Evolutionary conservation across 2,329 filamentous ascomycete species (phyloP).

Genomic region (Colletotrichum gloeosporioides): DNA sequence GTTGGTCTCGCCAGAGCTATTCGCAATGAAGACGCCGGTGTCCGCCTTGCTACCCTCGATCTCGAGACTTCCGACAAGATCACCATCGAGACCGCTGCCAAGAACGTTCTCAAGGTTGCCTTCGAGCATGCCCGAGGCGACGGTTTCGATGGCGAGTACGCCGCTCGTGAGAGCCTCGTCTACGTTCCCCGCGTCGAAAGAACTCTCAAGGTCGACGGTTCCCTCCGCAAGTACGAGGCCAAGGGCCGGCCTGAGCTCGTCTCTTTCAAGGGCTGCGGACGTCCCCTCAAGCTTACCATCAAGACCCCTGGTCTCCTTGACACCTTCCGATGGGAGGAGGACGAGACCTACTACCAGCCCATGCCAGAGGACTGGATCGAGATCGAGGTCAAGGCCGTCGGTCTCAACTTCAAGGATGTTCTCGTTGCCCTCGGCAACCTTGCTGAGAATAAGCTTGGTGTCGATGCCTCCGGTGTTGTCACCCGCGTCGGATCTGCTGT

Average conservation of each 20-base stretch:
- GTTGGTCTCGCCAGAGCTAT: conserved; percentile 20
- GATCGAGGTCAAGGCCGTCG: conserved; percentile 31
- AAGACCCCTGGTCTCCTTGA: conserved; percentile 27
- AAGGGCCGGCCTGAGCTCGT: conserved; percentile 14
- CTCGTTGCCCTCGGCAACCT: conserved; percentile 31
- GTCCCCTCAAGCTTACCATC: conserved; percentile 24
- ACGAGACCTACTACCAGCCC: conserved; percentile 8
- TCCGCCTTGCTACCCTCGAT: conserved; percentile 12
- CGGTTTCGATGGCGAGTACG: background rate
- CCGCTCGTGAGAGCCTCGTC: background rate
- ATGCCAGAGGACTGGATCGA: conserved; percentile 22
- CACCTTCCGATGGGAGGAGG: conserved; percentile 28
- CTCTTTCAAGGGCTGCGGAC: conserved; percentile 3
- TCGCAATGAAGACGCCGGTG: conserved; percentile 22
- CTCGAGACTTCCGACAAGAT: background rate
- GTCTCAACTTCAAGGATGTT: conserved; percentile 32
- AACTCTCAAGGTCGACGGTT: background rate
- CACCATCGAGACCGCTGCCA: background rate
- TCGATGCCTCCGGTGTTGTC: conserved; percentile 38
- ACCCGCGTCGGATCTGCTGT: conserved; percentile 34
- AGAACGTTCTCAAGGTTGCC: background rate
- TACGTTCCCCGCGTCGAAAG: conserved; percentile 9
- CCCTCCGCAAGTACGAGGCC: background rate
- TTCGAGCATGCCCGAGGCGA: background rate
- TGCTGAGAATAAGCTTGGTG: conserved; percentile 26